Percentiles rank a stretch among this genome's conserved stretches.
These are phyloP conservation scores for Rubus idaeus DNA, from an alignment of 306 rosid genomes.

Conservation along the genomic window DNA sequence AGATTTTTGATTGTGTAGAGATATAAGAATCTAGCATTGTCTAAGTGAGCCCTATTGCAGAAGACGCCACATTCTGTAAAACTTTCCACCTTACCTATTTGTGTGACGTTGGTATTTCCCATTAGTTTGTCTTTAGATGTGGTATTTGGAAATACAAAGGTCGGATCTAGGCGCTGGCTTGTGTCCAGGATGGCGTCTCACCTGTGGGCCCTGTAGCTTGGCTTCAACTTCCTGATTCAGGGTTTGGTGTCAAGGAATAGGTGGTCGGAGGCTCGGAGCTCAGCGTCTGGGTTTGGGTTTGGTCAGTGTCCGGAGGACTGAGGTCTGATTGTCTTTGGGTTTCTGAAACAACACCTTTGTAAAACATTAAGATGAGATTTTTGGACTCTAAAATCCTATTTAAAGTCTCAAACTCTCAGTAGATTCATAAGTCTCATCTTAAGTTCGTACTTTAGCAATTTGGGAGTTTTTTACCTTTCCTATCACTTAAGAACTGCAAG, in stretches of 20 bases:
- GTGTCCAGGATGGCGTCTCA: not conserved
- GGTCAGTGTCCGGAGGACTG: not conserved
- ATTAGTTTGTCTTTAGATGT: not conserved
- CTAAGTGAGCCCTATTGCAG: not conserved
- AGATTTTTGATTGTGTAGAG: slow-evolving; percentile 1
- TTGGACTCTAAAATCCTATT: not conserved
- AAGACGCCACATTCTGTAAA: not conserved
- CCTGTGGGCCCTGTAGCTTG: not conserved
- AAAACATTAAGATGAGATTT: not conserved
- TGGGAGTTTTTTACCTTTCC: not conserved
- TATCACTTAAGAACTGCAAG: not conserved
- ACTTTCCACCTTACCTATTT: not conserved
- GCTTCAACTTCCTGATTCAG: not conserved
- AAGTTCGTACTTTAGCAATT: not conserved
- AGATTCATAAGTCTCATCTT: not conserved
- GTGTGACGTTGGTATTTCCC: not conserved
- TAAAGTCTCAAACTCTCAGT: not conserved
- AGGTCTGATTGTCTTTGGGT: not conserved
- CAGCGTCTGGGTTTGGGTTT: not conserved
- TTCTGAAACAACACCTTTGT: not conserved
- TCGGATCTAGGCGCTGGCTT: not conserved
- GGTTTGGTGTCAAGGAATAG: not conserved
- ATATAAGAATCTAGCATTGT: not conserved
- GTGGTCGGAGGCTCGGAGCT: not conserved
- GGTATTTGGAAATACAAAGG: not conserved